Evolutionary conservation across 768 basidiomycete species (phyloP), one percentile per base, ranked within the genome.

Genomic region (Asterophora parasitica): DNA sequence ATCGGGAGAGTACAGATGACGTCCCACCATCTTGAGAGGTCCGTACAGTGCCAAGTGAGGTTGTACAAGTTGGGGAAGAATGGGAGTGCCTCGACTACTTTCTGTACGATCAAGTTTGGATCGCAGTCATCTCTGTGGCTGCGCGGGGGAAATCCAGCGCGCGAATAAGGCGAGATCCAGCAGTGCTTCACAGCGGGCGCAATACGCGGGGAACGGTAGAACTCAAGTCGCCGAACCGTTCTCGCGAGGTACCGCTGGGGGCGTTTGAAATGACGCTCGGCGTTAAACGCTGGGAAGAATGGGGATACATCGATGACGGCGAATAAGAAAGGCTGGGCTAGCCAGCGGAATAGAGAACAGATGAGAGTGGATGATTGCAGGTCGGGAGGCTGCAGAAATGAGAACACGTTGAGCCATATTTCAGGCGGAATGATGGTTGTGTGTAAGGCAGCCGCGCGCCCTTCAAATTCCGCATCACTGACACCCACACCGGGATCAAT

Each of bases 321-420:
- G 58, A 70, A 72, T 6, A 72, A 58, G 8, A 67, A 50, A 12
- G 70, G 70, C 46, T 71, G 70, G 7, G 68, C 64, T 33, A 72
- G 55, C 27, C 51, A 59, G 7, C 62, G 59, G 42, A 72, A 72
- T 4, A 52, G 47, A 9, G 59, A 60, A 42, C 63, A 70, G 20
- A 61, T 58, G 44, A 65, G 59, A 4, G 67, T 62, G 12, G 61
- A 52, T 2, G 66, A 49, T 12, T 58, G 60, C n/a, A 70, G 53
- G 32, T 65, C 64, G 9, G 52, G 36, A 17, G 59, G 41, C 10
- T 58, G 57, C 44, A 72, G 66, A 32, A 61, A 55, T 9, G 59
- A 55, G 54, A 68, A 66, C 16, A 69, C 60, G n/a, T 60, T 52
- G 10, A 66, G 48, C 69, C 68, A 70, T 17, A 70, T 51, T 48